These are phyloP conservation scores for Pyronema domesticum DNA, from an alignment of 495 filamentous ascomycete genomes.

Conservation along the genomic window DNA sequence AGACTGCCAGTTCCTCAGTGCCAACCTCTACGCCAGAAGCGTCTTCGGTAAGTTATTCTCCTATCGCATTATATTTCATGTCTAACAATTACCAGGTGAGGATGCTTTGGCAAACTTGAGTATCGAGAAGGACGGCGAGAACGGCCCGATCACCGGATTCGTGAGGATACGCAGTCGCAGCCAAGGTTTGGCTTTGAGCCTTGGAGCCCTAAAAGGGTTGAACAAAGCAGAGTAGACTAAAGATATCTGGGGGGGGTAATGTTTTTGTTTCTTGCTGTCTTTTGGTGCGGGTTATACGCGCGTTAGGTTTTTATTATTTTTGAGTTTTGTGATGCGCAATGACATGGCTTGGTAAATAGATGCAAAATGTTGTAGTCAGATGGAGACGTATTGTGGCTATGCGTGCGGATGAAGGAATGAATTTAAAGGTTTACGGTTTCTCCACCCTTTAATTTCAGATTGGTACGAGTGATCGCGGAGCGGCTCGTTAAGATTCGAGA, in stretches of 20 bases:
- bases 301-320: no score
- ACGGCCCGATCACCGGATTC: conserved; percentile 95
- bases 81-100: conserved; percentile 49
- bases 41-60: conserved; percentile 71
- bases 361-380: no score
- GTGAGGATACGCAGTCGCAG: conserved; percentile 95
- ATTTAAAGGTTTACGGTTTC: no score
- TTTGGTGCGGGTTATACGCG: background rate
- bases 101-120: conserved; percentile 95
- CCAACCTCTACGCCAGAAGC: conserved; percentile 91
- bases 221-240: conserved; percentile 48
- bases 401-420: no score
- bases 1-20: conserved; percentile 94
- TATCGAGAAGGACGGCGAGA: conserved; percentile 92
- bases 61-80: background rate
- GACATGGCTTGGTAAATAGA: no score
- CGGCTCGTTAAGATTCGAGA: no score
- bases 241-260: background rate
- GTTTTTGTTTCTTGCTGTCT: background rate
- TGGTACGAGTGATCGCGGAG: no score
- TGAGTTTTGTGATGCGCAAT: no score
- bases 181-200: conserved; percentile 82
- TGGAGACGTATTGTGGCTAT: no score
- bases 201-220: conserved; percentile 88
- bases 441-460: no score